Conservation (phyloP, 2,329 filamentous ascomycete genomes). For the Calonectria leucothoes region DNA sequence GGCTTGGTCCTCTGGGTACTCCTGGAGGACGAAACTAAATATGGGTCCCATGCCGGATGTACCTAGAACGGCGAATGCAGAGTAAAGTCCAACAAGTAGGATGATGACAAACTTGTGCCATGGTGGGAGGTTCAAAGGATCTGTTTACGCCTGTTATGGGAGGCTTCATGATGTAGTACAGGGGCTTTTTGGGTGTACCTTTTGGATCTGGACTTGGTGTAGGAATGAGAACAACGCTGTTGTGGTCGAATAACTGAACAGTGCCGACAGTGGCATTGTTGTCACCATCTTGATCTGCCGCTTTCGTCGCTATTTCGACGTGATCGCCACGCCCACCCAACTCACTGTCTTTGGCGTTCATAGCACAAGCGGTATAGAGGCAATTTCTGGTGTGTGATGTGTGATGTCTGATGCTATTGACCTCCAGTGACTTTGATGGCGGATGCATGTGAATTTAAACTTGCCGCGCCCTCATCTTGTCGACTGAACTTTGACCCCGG, state of each 20-base stretch:
- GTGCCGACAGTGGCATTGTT: not conserved
- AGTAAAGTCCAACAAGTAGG: constrained; percentile 33
- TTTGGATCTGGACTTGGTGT: constrained; percentile 35
- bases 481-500: too few relatives aligned
- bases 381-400: too few relatives aligned
- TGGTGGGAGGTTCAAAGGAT: constrained; percentile 41
- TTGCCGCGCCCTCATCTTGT: too few relatives aligned
- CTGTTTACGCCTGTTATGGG: constrained; percentile 21
- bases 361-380: too few relatives aligned
- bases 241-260: constrained; percentile 9
- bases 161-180: not conserved
- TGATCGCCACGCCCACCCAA: not conserved
- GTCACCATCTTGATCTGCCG: too few relatives aligned
- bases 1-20: constrained; percentile 35
- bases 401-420: too few relatives aligned
- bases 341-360: not conserved
- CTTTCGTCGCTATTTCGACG: not conserved
- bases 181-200: constrained; percentile 15
- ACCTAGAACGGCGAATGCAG: constrained; percentile 30
- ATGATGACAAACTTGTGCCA: constrained; percentile 40
- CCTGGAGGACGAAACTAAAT: constrained; percentile 23
- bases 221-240: constrained; percentile 35
- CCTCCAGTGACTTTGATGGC: too few relatives aligned
- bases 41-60: not conserved
- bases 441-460: too few relatives aligned